Evolutionary conservation across 345 rosid species (phyloP).

Genomic region (Lepidium africanum): DNA sequence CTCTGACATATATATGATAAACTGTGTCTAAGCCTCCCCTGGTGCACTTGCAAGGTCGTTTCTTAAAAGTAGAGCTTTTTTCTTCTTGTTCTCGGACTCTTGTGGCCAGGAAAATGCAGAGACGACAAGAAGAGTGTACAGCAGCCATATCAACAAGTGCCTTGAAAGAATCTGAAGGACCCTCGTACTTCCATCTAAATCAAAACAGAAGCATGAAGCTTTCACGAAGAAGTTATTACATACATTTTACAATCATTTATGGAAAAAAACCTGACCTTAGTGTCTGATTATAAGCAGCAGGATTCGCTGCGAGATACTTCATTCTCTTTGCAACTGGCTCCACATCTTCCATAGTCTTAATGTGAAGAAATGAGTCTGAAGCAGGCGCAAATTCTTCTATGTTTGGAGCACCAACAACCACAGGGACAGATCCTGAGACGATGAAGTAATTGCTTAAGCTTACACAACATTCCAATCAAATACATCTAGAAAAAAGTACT

Average conservation of each 20-base stretch:
- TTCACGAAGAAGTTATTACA: not conserved
- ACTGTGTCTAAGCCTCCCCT: slow-evolving; percentile 54
- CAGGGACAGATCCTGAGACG: slow-evolving; percentile 70
- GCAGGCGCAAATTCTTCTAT: slow-evolving; percentile 83
- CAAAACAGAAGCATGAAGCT: slow-evolving; percentile 5
- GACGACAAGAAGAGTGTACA: slow-evolving; percentile 98
- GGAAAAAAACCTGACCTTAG: slow-evolving; percentile 37
- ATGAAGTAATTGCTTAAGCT: not conserved
- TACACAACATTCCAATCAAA: not conserved
- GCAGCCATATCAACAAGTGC: slow-evolving; percentile 98
- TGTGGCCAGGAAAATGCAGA: slow-evolving; percentile 85
- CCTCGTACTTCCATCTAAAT: slow-evolving; percentile 86
- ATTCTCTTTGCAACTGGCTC: slow-evolving; percentile 58
- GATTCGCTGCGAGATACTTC: slow-evolving; percentile 66
- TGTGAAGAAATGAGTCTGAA: slow-evolving; percentile 55
- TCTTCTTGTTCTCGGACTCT: slow-evolving; percentile 66
- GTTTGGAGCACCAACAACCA: slow-evolving; percentile 92
- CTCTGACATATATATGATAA: slow-evolving; percentile 71
- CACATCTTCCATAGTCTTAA: slow-evolving; percentile 51
- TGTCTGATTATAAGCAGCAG: slow-evolving; percentile 63
- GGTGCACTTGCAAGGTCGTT: slow-evolving; percentile 80
- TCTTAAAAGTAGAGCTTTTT: slow-evolving; percentile 39
- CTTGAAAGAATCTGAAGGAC: slow-evolving; percentile 93
- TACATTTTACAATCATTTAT: not conserved
- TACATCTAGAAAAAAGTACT: not conserved